phyloP scores from a whole-genome alignment of 768 basidiomycete species.

The Austroboletus eburneus region DNA sequence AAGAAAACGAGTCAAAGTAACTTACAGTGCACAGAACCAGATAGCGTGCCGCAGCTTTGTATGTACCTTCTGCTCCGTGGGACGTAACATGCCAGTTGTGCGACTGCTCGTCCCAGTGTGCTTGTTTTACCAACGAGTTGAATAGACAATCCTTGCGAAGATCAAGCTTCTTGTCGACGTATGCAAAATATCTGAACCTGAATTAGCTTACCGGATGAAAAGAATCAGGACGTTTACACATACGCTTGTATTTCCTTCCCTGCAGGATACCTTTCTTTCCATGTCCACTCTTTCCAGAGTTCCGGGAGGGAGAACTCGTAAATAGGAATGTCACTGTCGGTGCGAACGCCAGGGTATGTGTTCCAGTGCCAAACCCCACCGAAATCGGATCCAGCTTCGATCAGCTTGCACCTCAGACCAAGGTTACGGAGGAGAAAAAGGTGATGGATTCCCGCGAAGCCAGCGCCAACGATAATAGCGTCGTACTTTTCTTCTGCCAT shows the following conservation, averaged over 20 bases:
- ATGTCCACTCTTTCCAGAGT: neutral
- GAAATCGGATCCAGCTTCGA: neutral
- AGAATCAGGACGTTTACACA: neutral
- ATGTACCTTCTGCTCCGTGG: neutral
- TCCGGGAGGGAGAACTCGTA: neutral
- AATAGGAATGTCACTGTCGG: neutral
- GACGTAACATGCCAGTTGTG: neutral
- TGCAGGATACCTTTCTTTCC: neutral
- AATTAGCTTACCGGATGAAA: neutral
- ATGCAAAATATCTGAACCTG: neutral
- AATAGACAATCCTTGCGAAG: neutral
- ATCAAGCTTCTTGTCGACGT: neutral
- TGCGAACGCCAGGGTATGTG: neutral
- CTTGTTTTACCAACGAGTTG: neutral
- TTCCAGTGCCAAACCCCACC: neutral
- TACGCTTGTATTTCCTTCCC: neutral
- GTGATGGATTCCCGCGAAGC: neutral
- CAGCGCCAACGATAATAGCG: neutral
- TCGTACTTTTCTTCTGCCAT: neutral
- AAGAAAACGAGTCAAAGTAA: neutral
- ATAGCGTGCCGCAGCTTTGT: neutral
- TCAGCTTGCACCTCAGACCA: neutral
- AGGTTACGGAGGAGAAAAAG: neutral
- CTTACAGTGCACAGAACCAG: neutral
- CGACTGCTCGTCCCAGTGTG: neutral